Base-by-base conservation (phyloP, 495 filamentous ascomycete species). In the Tuber borchii region DNA sequence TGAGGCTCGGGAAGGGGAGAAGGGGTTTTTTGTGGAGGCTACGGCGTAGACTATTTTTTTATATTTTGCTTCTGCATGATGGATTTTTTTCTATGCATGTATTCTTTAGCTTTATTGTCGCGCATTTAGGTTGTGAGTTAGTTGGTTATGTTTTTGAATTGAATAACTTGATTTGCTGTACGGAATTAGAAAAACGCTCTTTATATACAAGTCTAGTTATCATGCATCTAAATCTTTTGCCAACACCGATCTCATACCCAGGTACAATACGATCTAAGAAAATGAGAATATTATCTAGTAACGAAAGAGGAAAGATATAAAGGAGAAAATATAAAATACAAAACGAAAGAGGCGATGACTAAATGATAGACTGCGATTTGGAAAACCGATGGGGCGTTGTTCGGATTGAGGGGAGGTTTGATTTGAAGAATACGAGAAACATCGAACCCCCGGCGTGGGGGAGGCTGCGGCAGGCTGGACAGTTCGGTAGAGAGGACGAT, bases 1-100 rank as follows among this genome's bases (percentile, higher is more conserved):
- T 44, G 77, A 87, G 78, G 89, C 91, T 12, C 87, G 86, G 48
- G 48, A 51, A 78, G 95, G 93, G 5, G 94, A 97, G 90, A 93
- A 94, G 90, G 94, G 92, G 75, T 97, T 95, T 84, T 97, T 98
- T 82, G 87, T 91, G 12, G 76, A 79, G 40, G 72, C 78, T 6
- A 76, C 75, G 56, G 51, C 76, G 31, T 79, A 71, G 39, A 4
- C 5, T 2, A 6, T 5, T 40, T 40, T 2, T 6, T 40, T 40
- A 2, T 40, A 5, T 40, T 40, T 40, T 40, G 39, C 39, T n/a
- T 51, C n/a, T 51, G 22, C 48, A 3, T 51, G 48, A n/a, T 9
- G 48, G 48, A 6, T 20, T 48, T 48, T 48, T 40, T 40, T 40
- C 3, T 40, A 40, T 40, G 39, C 5, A 6, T 40, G 39, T 39